Conservation (phyloP, 2,329 filamentous ascomycete species). For the Remersonia thermophila region DNA sequence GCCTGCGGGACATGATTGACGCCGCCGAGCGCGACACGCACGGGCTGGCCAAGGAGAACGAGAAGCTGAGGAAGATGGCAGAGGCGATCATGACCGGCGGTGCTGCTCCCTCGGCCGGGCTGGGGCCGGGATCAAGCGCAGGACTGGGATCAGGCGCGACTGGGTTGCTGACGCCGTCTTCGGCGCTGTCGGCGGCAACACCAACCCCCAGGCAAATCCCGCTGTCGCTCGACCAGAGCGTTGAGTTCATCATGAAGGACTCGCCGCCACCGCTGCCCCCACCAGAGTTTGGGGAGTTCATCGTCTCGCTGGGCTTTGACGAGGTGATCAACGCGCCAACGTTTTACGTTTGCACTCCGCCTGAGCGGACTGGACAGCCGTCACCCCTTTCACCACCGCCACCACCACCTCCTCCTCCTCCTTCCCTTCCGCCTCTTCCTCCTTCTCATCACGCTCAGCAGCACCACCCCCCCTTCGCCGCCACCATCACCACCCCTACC, state of each 20-base stretch:
- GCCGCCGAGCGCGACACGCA: slow-evolving; percentile 28
- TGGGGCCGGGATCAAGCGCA: too few relatives aligned
- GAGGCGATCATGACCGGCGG: too few relatives aligned
- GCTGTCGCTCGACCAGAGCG: slow-evolving; percentile 4
- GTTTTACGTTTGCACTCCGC: slow-evolving; percentile 27
- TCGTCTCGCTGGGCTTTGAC: slow-evolving; percentile 30
- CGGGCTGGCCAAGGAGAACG: slow-evolving; percentile 31
- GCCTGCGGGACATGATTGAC: slow-evolving; percentile 35
- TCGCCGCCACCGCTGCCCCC: slow-evolving; percentile 14
- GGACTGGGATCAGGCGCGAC: not conserved
- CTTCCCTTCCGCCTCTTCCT: not conserved
- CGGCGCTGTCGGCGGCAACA: too few relatives aligned
- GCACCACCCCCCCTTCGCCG: too few relatives aligned
- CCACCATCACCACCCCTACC: too few relatives aligned
- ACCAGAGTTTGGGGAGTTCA: slow-evolving; percentile 25
- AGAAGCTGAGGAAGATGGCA: slow-evolving; percentile 11
- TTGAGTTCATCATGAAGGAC: slow-evolving; percentile 19
- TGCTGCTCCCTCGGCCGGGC: too few relatives aligned
- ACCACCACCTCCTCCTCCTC: not conserved
- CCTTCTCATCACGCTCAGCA: not conserved
- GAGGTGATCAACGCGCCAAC: slow-evolving; percentile 29
- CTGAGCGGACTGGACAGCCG: too few relatives aligned
- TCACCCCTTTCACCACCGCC: too few relatives aligned
- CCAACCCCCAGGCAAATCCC: not conserved
- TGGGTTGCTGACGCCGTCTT: too few relatives aligned